These are phyloP conservation scores for Colletotrichum sp. DNA, from an alignment of 2,329 filamentous ascomycete species.

Conservation along the genomic window DNA sequence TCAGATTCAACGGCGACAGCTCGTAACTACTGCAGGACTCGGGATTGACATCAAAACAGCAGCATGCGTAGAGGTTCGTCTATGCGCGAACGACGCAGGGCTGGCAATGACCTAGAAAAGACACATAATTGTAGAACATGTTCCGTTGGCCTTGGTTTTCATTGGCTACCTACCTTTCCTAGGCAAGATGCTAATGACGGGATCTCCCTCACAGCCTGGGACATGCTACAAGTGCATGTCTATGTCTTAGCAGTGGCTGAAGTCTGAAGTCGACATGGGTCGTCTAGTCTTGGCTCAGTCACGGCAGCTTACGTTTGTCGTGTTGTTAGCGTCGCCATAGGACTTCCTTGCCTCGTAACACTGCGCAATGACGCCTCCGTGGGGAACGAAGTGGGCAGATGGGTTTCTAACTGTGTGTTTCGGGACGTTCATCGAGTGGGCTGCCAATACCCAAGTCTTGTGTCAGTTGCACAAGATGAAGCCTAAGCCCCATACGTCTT, in stretches of 20 bases:
- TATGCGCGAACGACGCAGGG: background rate
- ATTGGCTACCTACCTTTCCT: background rate
- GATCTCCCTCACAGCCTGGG: background rate
- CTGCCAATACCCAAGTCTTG: background rate
- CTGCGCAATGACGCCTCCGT: slow-evolving; percentile 10
- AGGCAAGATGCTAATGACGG: background rate
- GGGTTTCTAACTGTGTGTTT: background rate
- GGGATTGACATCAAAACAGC: background rate
- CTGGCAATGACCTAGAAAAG: background rate
- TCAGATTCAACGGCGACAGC: background rate
- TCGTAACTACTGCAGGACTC: background rate
- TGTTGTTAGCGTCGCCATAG: background rate
- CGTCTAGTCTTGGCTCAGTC: background rate
- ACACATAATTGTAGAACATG: background rate
- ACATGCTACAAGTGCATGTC: background rate
- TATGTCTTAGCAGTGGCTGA: background rate
- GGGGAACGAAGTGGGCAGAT: background rate
- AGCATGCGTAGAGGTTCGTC: background rate
- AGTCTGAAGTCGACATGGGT: background rate
- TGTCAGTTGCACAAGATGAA: background rate
- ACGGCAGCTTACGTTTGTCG: slow-evolving; percentile 2
- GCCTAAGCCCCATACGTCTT: background rate
- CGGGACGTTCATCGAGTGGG: background rate
- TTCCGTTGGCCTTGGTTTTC: background rate
- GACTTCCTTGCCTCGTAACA: background rate